Evolutionary conservation across 352 stramenopile species (phyloP).

Genomic region (Globisporangium yorkense): DNA sequence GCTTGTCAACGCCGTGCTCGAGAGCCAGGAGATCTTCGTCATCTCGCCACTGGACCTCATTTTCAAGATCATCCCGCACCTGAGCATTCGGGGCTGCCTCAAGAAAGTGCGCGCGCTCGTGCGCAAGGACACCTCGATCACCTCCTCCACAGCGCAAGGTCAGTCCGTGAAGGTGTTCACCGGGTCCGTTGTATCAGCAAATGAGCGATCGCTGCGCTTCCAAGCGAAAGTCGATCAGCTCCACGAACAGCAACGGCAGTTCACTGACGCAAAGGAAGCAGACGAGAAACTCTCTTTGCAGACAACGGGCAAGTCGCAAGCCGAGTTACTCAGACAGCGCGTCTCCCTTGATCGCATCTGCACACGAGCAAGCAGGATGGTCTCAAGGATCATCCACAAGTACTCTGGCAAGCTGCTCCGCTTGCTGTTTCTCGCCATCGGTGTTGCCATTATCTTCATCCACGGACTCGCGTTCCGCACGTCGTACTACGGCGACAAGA

Average conservation of each 20-base stretch:
- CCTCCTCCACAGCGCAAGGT: not conserved
- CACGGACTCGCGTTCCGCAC: constrained; percentile 14
- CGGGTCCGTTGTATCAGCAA: not conserved
- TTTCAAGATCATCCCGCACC: constrained; percentile 17
- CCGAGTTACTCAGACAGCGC: not conserved
- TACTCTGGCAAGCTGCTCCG: constrained; percentile 21
- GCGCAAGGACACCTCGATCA: constrained; percentile 12
- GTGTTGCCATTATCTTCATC: constrained; percentile 3
- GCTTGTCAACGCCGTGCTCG: constrained; percentile 13
- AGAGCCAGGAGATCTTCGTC: constrained; percentile 17
- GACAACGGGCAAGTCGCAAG: too few relatives aligned
- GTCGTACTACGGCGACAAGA: constrained; percentile 15
- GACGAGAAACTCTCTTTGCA: not conserved
- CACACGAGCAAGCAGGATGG: not conserved
- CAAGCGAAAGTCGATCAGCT: constrained; percentile 4
- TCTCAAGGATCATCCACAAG: constrained; percentile 13
- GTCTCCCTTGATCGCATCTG: not conserved
- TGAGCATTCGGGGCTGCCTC: constrained; percentile 15
- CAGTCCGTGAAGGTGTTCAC: not conserved
- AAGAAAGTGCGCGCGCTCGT: constrained; percentile 13
- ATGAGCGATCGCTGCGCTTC: constrained; percentile 6
- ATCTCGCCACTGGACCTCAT: constrained; percentile 14
- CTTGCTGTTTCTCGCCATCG: constrained; percentile 14
- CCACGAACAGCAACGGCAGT: constrained; percentile 3
- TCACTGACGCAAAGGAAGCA: constrained; percentile 1